phyloP scores from a whole-genome alignment of 2,329 filamentous ascomycete genomes.

The Penicillium sp. region DNA sequence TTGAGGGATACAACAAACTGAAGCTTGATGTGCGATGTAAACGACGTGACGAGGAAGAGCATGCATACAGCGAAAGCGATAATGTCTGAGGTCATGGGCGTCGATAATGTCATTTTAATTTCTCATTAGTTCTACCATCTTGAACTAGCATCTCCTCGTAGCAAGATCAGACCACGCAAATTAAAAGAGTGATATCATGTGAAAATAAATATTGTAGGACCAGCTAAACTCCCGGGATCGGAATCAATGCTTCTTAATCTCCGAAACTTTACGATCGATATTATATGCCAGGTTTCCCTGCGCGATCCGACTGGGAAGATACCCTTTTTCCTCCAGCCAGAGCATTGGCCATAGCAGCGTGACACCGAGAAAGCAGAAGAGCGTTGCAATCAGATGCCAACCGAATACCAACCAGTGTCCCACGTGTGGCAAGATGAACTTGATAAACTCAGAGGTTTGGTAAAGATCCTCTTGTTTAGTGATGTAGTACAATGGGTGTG shows the following conservation, averaged over 20 bases:
- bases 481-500: slow-evolving; percentile 64
- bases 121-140: neutral
- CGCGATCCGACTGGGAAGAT: slow-evolving; percentile 23
- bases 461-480: slow-evolving; percentile 77
- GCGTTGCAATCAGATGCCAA: slow-evolving; percentile 65
- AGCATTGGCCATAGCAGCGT: slow-evolving; percentile 51
- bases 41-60: neutral
- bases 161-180: neutral
- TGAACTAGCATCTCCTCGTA: neutral
- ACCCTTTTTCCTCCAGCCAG: slow-evolving; percentile 47
- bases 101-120: neutral
- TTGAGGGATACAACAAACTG: neutral
- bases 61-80: neutral
- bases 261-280: slow-evolving; percentile 23
- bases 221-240: neutral
- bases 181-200: neutral
- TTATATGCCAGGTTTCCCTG: slow-evolving; percentile 26
- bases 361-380: slow-evolving; percentile 62
- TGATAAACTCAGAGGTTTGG: slow-evolving; percentile 70
- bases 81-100: neutral
- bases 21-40: neutral
- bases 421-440: slow-evolving; percentile 65
- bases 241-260: slow-evolving; percentile 24
- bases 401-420: slow-evolving; percentile 56
- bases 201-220: neutral